Evolutionary conservation across 495 filamentous ascomycete species (phyloP).

Genomic region (Cairneyella variabilis): DNA sequence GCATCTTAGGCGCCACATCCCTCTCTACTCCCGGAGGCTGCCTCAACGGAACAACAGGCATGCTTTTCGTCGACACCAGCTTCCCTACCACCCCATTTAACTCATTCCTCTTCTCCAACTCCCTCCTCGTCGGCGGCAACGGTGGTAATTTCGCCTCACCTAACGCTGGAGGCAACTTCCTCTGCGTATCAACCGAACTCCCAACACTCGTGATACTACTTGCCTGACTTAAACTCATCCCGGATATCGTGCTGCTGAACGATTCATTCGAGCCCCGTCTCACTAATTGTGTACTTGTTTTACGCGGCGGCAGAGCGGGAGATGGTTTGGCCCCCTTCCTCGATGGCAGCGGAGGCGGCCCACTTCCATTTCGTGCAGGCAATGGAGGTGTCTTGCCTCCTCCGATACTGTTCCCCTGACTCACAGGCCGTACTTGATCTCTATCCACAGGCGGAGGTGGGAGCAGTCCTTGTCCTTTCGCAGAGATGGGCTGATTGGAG

Average conservation of each 20-base stretch:
- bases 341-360: slow-evolving; percentile 22
- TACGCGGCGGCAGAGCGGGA: slow-evolving; percentile 23
- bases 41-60: slow-evolving; percentile 17
- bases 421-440: slow-evolving; percentile 16
- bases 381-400: slow-evolving; percentile 14
- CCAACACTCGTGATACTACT: not conserved
- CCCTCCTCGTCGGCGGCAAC: slow-evolving; percentile 27
- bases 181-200: slow-evolving; percentile 12
- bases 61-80: slow-evolving; percentile 17
- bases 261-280: slow-evolving; percentile 21
- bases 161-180: slow-evolving; percentile 44
- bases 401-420: no score
- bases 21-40: slow-evolving; percentile 16
- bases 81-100: slow-evolving; percentile 9
- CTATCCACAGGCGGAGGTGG: slow-evolving; percentile 46
- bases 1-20: slow-evolving; percentile 20
- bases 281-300: slow-evolving; percentile 7
- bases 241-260: slow-evolving; percentile 19
- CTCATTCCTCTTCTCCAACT: slow-evolving; percentile 19
- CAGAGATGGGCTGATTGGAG: slow-evolving; percentile 16
- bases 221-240: slow-evolving; percentile 13
- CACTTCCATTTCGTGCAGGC: slow-evolving; percentile 24
- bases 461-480: slow-evolving; percentile 33
- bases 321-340: slow-evolving; percentile 20
- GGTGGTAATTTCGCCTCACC: slow-evolving; percentile 47